Evolutionary conservation across 2,329 filamentous ascomycete genomes (phyloP), one percentile per base, ranked within the genome.

Genomic region (Ophiosphaerella narmari): DNA sequence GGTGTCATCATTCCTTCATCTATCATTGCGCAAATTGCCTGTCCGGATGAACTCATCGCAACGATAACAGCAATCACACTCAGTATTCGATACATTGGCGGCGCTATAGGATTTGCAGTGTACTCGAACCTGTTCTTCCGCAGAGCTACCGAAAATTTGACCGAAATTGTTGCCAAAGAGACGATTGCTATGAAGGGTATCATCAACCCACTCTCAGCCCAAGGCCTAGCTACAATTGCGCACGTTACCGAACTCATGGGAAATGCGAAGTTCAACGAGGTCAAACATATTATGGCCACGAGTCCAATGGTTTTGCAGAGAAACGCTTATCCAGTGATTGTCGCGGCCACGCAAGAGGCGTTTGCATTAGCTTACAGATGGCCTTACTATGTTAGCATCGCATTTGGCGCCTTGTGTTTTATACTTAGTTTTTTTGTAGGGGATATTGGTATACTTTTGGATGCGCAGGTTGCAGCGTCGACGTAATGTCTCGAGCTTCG

Each of bases 1-100:
- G 86, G 84, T 1, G 86, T 89, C 43, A 82, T 88, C 13, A 82
- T 89, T 5, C 86, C 86, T 0, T 82, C 83, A 1, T 85, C 83
- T 1, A 86, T 88, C 57, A 86, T 89, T 49, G 83, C 84, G 6
- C 86, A 84, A 8, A 88, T 89, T 59, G 84, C 88, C 57, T 88
- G 85, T 53, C 86, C 86, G 0, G 83, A 86, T 63, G 86, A 89
- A 46, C 77, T 89, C 5, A 89, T 90, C 55, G 86, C 85, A 7
- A 89, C 86, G 2, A 79, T 88, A 39, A 82, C 86, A 1, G 85
- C 87, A 5, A 75, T 90, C 18, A 88, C 86, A 0, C 80, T 89
- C 33, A 81, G 85, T n/a, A 83, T 89, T 57, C 85, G 87, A 33
- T 84, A 87, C 46, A 79, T 89, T 32, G 86, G 87, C 39, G 86